phyloP scores from a whole-genome alignment of 2,329 filamentous ascomycete species.

The Curvularia sp. region DNA sequence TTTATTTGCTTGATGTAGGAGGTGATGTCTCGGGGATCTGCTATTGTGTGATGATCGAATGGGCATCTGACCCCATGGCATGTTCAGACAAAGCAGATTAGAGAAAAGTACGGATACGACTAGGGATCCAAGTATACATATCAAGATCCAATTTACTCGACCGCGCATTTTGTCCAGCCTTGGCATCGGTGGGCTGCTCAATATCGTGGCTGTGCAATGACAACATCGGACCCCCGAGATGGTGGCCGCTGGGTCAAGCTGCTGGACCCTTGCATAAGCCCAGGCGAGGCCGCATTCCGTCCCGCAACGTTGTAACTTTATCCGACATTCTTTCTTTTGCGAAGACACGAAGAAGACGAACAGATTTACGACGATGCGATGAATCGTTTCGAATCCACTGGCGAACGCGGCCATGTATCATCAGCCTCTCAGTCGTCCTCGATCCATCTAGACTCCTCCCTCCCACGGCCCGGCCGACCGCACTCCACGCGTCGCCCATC shows the following conservation, averaged over 20 bases:
- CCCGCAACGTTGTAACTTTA: background rate
- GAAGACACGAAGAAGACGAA: slow-evolving; percentile 2
- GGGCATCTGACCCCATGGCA: background rate
- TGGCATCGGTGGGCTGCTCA: background rate
- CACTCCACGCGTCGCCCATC: slow-evolving; percentile 52
- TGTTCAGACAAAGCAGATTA: no score
- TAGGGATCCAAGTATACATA: background rate
- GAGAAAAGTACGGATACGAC: background rate
- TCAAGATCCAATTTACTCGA: background rate
- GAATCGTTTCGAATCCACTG: slow-evolving; percentile 47
- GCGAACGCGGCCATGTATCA: slow-evolving; percentile 10
- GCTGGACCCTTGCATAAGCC: slow-evolving; percentile 15
- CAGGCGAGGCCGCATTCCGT: slow-evolving; percentile 1
- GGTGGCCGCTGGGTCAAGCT: slow-evolving; percentile 9
- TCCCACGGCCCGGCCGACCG: slow-evolving; percentile 52
- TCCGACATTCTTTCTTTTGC: slow-evolving; percentile 5
- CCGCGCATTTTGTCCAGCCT: background rate
- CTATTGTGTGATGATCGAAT: background rate
- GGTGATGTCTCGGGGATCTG: background rate
- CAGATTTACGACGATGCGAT: slow-evolving; percentile 51
- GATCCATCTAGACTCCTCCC: slow-evolving; percentile 1
- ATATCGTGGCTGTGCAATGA: slow-evolving; percentile 4
- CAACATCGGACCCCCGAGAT: slow-evolving; percentile 19
- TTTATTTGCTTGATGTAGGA: background rate
- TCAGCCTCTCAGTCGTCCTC: slow-evolving; percentile 4